Evolutionary conservation across 2,329 filamentous ascomycete species (phyloP), one percentile per base, ranked within the genome.

Genomic region (Penicillium hesseltinei): DNA sequence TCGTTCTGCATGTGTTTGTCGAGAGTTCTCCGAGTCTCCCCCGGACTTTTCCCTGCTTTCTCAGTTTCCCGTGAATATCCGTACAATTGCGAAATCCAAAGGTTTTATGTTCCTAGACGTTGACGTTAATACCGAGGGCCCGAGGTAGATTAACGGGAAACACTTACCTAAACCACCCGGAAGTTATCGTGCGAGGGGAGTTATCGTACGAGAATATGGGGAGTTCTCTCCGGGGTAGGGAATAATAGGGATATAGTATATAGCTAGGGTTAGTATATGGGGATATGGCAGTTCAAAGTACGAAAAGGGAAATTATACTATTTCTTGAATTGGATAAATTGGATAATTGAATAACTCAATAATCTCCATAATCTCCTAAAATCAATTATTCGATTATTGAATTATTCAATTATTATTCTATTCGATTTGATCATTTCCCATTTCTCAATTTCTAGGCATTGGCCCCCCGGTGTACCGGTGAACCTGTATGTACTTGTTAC

Each of bases 1-100:
- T 33, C 17, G 23, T 7, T 29, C 19, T 51, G 42, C 47, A 52
- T 43, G 44, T 46, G 43, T 23, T 19, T 27, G 49, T 61, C 63
- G 64, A 66, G 56, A 62, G 60, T 66, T 66, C 62, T 62, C 64
- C 63, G 63, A 66, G 58, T 60, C 56, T 63, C 49, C 56, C 57
- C 64, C 63, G 64, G 58, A 57, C 51, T 56, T 40, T 58, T 45
- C 43, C 48, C 39, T 52, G 1, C 21, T 36, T 29, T 38, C 6
- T 10, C 33, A 44, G 52, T 63, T 64, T 55, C 56, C 64, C 64
- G 64, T 45, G 54, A 54, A 58, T 66, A 66, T 59, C 64, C 64
- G 64, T 54, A 9, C 19, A 25, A 25, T 49, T 23, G 17, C 9
- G 42, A 31, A 25, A 44, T 53, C 23, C 17, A 47, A 8, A n/a